These are phyloP conservation scores for Hypomontagnella monticulosa DNA, from an alignment of 495 filamentous ascomycete genomes.

Conservation along the genomic window DNA sequence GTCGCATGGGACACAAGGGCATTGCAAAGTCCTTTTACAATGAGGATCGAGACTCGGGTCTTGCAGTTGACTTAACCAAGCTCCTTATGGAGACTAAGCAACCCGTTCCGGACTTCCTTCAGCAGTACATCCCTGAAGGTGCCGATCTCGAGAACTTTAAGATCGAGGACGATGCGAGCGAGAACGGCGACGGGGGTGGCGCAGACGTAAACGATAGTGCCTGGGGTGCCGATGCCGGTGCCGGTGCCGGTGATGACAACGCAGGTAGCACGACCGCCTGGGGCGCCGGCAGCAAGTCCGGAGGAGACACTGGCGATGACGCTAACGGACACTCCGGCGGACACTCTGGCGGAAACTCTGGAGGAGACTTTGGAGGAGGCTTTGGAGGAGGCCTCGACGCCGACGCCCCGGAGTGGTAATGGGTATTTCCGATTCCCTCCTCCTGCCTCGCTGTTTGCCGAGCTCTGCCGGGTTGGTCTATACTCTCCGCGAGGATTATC, in stretches of 20 bases:
- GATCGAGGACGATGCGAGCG: constrained; percentile 72
- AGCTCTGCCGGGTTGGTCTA: not conserved
- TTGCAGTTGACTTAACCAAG: constrained; percentile 77
- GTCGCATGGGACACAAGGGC: constrained; percentile 88
- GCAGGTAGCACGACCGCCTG: too few relatives aligned
- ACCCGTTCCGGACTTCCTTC: constrained; percentile 82
- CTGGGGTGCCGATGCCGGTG: not conserved
- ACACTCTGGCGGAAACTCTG: not conserved
- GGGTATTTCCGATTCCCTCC: not conserved
- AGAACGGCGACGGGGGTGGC: constrained; percentile 54
- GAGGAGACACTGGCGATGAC: not conserved
- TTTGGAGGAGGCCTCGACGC: too few relatives aligned
- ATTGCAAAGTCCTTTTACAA: constrained; percentile 89
- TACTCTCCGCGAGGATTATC: not conserved
- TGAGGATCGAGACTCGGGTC: constrained; percentile 65
- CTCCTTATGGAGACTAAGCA: constrained; percentile 82
- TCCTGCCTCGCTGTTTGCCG: not conserved
- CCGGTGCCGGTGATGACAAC: not conserved
- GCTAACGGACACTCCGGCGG: not conserved
- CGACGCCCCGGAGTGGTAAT: not conserved
- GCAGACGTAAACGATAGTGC: constrained; percentile 23
- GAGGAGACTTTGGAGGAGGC: too few relatives aligned
- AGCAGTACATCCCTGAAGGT: constrained; percentile 67
- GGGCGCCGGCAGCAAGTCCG: constrained; percentile 18
- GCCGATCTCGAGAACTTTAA: constrained; percentile 54